Evolutionary conservation across 2,329 filamentous ascomycete species (phyloP).

Genomic region (Fonsecaea pedrosoi): DNA sequence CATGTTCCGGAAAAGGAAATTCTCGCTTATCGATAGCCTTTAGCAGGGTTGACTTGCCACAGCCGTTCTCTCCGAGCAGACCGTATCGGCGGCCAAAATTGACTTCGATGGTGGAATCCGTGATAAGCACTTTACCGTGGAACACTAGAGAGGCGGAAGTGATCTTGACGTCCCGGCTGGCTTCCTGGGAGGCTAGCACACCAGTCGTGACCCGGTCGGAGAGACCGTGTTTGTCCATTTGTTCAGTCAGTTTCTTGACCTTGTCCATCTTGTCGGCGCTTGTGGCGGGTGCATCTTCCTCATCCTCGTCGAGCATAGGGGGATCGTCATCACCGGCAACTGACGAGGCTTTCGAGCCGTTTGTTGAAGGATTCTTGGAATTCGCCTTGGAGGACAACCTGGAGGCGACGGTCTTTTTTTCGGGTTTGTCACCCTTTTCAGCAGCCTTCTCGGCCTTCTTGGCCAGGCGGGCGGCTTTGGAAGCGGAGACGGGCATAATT

Average conservation of each 20-base stretch:
- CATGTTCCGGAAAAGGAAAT: conserved; percentile 91
- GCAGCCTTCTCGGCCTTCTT: conserved; percentile 67
- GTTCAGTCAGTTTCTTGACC: conserved; percentile 84
- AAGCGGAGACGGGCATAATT: conserved; percentile 68
- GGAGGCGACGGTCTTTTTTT: conserved; percentile 69
- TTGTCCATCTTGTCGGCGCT: conserved; percentile 75
- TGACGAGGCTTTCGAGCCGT: conserved; percentile 62
- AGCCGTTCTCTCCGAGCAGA: conserved; percentile 97
- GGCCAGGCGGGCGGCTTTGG: conserved; percentile 71
- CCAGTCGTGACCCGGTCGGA: conserved; percentile 98
- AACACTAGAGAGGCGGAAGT: conserved; percentile 92
- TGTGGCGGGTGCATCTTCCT: conserved; percentile 69
- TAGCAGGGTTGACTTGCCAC: conserved; percentile 96
- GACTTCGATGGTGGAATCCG: conserved; percentile 90
- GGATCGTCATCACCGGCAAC: conserved; percentile 72
- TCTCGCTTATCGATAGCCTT: conserved; percentile 94
- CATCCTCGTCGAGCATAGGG: conserved; percentile 68
- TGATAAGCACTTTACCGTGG: conserved; percentile 95
- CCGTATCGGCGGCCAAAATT: conserved; percentile 93
- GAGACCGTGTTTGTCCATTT: conserved; percentile 95
- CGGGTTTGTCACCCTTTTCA: conserved; percentile 51
- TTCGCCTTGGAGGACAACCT: conserved; percentile 73
- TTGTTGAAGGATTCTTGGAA: conserved; percentile 64
- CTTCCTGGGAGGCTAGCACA: conserved; percentile 82
- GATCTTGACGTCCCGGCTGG: conserved; percentile 96